These are phyloP conservation scores for Zhuliangozyma parablackwelliae DNA, from an alignment of 1,139 yeast species.

Conservation along the genomic window DNA sequence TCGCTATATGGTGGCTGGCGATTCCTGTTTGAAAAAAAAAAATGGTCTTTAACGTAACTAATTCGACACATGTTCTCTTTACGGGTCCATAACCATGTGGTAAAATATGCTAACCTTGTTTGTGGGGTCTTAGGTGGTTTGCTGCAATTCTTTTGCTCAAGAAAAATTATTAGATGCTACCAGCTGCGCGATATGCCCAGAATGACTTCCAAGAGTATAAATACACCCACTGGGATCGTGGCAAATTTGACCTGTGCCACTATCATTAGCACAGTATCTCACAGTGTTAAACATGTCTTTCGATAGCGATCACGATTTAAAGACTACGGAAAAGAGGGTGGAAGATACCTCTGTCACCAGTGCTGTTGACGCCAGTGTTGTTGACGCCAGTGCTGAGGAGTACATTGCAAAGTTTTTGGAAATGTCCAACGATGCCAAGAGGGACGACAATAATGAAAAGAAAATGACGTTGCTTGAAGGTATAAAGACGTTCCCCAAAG, in stretches of 20 bases:
- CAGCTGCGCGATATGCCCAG: too few species aligned
- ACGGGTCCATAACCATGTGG: too few species aligned
- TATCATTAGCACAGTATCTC: not conserved
- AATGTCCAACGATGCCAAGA: constrained; percentile 38
- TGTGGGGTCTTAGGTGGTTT: too few species aligned
- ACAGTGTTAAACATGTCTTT: constrained; percentile 4
- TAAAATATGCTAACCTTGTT: too few species aligned
- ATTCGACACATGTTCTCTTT: too few species aligned
- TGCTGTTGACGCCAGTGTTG: constrained; percentile 10
- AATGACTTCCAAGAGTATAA: too few species aligned
- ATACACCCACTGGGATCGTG: not conserved
- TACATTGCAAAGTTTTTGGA: constrained; percentile 39
- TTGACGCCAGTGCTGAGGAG: constrained; percentile 25
- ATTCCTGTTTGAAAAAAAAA: too few species aligned
- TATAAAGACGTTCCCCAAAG: constrained; percentile 37
- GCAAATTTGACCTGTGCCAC: not conserved
- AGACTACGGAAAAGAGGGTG: constrained; percentile 12
- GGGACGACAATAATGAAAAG: constrained; percentile 37
- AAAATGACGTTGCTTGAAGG: constrained; percentile 40
- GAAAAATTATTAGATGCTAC: too few species aligned
- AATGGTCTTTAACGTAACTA: too few species aligned
- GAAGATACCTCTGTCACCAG: constrained; percentile 12
- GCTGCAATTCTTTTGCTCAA: too few species aligned
- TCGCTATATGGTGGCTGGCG: too few species aligned
- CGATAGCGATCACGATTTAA: constrained; percentile 20